Evolutionary conservation across 2,329 filamentous ascomycete species (phyloP), one percentile per base, ranked within the genome.

Genomic region (Akanthomyces uredinophilus): DNA sequence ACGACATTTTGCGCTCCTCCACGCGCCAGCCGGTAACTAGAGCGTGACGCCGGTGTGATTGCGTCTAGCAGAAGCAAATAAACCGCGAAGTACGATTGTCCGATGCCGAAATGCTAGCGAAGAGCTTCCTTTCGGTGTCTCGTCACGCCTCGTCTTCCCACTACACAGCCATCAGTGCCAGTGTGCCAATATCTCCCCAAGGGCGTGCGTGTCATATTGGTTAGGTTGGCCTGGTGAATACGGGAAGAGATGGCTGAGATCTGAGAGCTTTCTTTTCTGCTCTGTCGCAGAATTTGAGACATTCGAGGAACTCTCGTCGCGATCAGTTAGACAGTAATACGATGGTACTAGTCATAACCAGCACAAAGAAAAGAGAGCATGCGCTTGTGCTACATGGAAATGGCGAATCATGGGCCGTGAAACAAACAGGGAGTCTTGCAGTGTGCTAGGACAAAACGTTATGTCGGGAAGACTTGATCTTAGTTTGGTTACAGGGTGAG

Each of bases 1-100:
- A 64, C 66, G 69, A 72, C 64, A 69, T 70, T 41, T 11, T 43
- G 18, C 22, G 29, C 5, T 16, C 22, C 32, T 5, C 32, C 35
- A 41, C 44, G 41, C 50, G 50, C 37, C 29, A 8, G 14, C 37
- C 50, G 27, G 50, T 60, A 39, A 60, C 58, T 16, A 39, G 37
- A 16, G 37, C 14, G 50, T 60, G 39, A 53, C 47, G 29, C 22
- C 13, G 27, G 37, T 18, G 18, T 24, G 27, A 27, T 35, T 37
- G 27, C 35, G 13, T 29, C 27, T 11, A 27, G 37, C 37, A 47
- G 29, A 60, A 53, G 27, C 50, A 53, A 54, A 60, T 53, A 47
- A 32, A 37, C 35, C 50, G 53, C 29, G n/a, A 41, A 29, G 32
- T 32, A 20, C 41, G 46, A 37, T 27, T 47, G 29, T 24, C n/a